Evolutionary conservation across 805 yeast genomes (phyloP), one percentile per base, ranked within the genome.

Genomic region (Suhomyces sp.): DNA sequence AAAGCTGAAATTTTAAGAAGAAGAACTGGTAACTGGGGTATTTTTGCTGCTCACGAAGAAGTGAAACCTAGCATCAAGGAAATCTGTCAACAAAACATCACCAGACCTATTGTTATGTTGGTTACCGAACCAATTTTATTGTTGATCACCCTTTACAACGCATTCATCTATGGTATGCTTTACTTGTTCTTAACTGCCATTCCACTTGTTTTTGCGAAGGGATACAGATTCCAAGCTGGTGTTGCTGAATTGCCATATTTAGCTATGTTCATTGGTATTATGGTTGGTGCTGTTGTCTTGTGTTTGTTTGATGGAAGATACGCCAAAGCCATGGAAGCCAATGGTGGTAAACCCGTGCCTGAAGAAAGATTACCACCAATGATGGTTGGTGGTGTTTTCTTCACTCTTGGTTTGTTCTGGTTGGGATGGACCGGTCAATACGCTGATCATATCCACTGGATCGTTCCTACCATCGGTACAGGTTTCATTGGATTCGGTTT

Each of bases 401-500:
- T 91, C 73, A 87, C 96, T 27, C 74, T 83, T 49, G 97, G 97
- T 50, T 73, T 90, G 56, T 77, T 90, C 62, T 88, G 96, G 96
- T 77, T 91, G 68, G 82, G 88, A 53, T 91, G 97, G 97, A 76
- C 93, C 7, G 97, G 96, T 65, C 80, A 82, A 57, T 91, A 85
- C 68, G 86, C 82, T 46, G 69, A 85, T 36, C 70, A 70, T 15
- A 82, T 89, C 40, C 96, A 86, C 65, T 91, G 93, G 92, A 85
- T 84, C 44, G 87, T 84, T 5, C 76, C 84, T 19, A 73, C 74
- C 5, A 59, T 80, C 22, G 77, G 82, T 51, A 82, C 83, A 3
- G 64, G 72, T 2, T 61, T 63, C 44, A 57, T 68, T 49, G 77
- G 76, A 24, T 57, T 61, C 55, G 87, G 86, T 8, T 76, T 83